Base-by-base conservation (phyloP, 805 yeast genomes). In the Nakazawaea laoshanensis region DNA sequence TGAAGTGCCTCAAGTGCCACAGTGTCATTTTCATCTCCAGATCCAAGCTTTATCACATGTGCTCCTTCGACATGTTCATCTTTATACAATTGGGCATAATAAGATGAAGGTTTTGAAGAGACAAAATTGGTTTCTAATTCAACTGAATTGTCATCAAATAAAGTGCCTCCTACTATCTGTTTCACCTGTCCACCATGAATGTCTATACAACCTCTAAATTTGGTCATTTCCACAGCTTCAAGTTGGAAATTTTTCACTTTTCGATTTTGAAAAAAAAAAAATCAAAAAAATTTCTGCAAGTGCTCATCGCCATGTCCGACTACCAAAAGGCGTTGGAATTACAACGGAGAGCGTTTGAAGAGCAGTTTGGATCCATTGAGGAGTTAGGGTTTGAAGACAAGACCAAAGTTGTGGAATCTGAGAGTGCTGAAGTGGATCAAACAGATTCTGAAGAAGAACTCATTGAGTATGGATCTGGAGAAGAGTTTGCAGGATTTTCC, bases 91-190 rank as follows among this genome's bases (percentile, higher is more conserved):
- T 65, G 40, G 3, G 95, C 87, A 50, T 79, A 92, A 55, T 72
- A 77, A 3, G 77, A 68, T 2, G 96, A 70, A 1, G 94, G 77
- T 29, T 80, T 68, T 18, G 68, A 57, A 2, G 95, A 76, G 4
- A 88, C 83, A 50, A 83, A 88, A 53, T 92, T 92, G 5, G 92
- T 83, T 17, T 70, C 54, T 7, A 74, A 61, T 0, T 48, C 40
- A 10, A 43, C 35, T 35, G 63, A 70, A 4, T 56, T 49, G 38
- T 77, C 79, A 8, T 61, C 59, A 0, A 68, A 64, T 14, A 92
- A 62, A 0, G 96, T 82, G 0, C 96, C 95, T 5, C 98, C 99
- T 1, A 92, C 96, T 34, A 92, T 92, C 53, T 92, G 98, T 49
- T 92, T 92, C 40, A 92, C 98, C 44, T 84, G 80, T 2, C 98